phyloP scores from a whole-genome alignment of 2,329 filamentous ascomycete genomes.

The Pestalotiopsis sp. region DNA sequence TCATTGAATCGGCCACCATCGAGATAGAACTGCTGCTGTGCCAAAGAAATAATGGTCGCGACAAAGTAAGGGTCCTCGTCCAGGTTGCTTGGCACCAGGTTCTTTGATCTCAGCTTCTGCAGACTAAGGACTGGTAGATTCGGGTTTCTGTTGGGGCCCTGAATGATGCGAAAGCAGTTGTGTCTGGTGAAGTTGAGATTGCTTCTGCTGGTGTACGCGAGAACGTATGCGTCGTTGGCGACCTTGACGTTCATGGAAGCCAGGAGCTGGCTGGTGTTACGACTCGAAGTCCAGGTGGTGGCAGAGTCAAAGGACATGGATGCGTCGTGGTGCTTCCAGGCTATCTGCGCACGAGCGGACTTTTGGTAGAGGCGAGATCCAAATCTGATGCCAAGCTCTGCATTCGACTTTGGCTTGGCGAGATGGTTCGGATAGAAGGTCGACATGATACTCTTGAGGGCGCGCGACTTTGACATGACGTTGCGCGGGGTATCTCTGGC shows the following conservation, averaged over 20 bases:
- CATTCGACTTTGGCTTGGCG: constrained; percentile 30
- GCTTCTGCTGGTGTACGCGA: constrained; percentile 52
- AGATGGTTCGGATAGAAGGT: constrained; percentile 44
- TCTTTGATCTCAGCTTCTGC: constrained; percentile 48
- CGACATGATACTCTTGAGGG: constrained; percentile 46
- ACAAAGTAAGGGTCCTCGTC: constrained; percentile 57
- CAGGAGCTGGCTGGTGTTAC: constrained; percentile 28
- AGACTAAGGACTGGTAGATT: constrained; percentile 53
- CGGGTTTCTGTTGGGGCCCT: constrained; percentile 38
- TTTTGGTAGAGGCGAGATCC: constrained; percentile 47
- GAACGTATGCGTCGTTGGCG: constrained; percentile 34
- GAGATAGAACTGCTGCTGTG: constrained; percentile 56
- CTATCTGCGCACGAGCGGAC: constrained; percentile 49
- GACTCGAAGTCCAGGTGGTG: constrained; percentile 36
- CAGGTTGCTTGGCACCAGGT: constrained; percentile 47
- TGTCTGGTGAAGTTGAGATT: constrained; percentile 48
- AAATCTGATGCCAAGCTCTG: constrained; percentile 54
- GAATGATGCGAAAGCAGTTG: constrained; percentile 48
- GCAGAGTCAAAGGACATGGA: constrained; percentile 37
- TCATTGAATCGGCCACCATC: constrained; percentile 20
- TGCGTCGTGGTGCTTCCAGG: constrained; percentile 48
- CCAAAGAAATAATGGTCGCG: constrained; percentile 58
- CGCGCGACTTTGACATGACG: constrained; percentile 36
- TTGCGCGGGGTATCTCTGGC: constrained; percentile 33
- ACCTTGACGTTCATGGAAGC: constrained; percentile 23